These are phyloP conservation scores for Oehlia diaphana DNA, from an alignment of 192 early-diverging fungal species.

Conservation along the genomic window DNA sequence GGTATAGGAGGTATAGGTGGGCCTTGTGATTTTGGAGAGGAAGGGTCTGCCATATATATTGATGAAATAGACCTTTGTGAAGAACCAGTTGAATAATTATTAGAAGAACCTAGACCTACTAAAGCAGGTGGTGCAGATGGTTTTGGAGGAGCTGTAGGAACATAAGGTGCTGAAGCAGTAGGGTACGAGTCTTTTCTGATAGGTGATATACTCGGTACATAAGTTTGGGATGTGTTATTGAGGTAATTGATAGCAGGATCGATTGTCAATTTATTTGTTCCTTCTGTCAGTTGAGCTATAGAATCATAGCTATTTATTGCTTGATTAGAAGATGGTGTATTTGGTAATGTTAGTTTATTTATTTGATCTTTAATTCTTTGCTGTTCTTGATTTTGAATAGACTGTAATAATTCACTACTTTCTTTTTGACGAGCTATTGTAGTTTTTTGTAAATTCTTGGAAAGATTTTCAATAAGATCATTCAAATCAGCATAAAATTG, in stretches of 20 bases:
- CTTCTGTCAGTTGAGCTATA: background rate
- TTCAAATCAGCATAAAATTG: constrained; percentile 68
- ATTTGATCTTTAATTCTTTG: constrained; percentile 62
- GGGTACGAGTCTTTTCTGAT: background rate
- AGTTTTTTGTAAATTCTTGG: constrained; percentile 58
- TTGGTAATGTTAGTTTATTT: constrained; percentile 37
- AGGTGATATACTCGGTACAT: background rate
- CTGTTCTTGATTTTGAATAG: constrained; percentile 60
- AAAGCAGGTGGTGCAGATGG: background rate
- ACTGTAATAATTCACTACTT: constrained; percentile 53
- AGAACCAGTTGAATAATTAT: background rate
- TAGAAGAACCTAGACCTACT: background rate
- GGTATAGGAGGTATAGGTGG: constrained; percentile 2
- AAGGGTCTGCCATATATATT: background rate
- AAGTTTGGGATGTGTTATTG: background rate
- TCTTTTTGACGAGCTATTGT: constrained; percentile 61
- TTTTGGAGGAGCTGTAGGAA: background rate
- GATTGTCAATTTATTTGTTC: constrained; percentile 3
- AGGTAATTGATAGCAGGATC: background rate
- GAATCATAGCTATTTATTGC: constrained; percentile 4
- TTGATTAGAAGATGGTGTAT: constrained; percentile 18
- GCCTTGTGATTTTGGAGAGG: background rate
- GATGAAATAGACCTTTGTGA: background rate
- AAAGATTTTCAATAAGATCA: constrained; percentile 57
- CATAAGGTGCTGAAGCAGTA: background rate